Evolutionary conservation across 2,329 filamentous ascomycete species (phyloP).

Genomic region (Dothideomycetidae sp.): DNA sequence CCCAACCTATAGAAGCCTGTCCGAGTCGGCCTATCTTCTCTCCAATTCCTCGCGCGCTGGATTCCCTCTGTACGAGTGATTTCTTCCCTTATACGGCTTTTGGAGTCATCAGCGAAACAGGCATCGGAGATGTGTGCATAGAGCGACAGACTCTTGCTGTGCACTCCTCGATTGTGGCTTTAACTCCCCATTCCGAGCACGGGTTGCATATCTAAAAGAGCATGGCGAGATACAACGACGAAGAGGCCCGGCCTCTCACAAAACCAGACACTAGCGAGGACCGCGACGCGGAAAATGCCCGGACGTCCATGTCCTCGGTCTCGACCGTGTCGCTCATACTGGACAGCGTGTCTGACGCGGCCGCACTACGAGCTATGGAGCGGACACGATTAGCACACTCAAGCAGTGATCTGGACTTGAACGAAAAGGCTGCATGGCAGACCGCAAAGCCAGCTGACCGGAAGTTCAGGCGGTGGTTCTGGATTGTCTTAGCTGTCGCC

Average conservation of each 20-base stretch:
- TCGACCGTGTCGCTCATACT: slow-evolving; percentile 75
- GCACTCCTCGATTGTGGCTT: too few relatives aligned
- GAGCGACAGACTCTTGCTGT: too few relatives aligned
- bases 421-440: slow-evolving; percentile 33
- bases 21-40: too few relatives aligned
- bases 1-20: too few relatives aligned
- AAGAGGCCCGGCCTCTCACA: slow-evolving; percentile 33
- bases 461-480: slow-evolving; percentile 47
- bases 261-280: slow-evolving; percentile 20
- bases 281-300: slow-evolving; percentile 22
- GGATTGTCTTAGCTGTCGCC: slow-evolving; percentile 47
- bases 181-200: too few relatives aligned
- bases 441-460: slow-evolving; percentile 41
- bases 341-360: slow-evolving; percentile 49
- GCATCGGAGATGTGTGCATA: too few relatives aligned
- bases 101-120: too few relatives aligned
- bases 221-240: slow-evolving; percentile 20
- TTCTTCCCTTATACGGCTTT: too few relatives aligned
- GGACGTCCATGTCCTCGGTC: slow-evolving; percentile 55
- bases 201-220: too few relatives aligned
- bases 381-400: slow-evolving; percentile 17
- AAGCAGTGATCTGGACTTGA: slow-evolving; percentile 35
- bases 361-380: slow-evolving; percentile 32
- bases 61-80: too few relatives aligned
- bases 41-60: too few relatives aligned